Base-by-base conservation (phyloP, 2,329 filamentous ascomycete species). In the Arachnomyces sp. region DNA sequence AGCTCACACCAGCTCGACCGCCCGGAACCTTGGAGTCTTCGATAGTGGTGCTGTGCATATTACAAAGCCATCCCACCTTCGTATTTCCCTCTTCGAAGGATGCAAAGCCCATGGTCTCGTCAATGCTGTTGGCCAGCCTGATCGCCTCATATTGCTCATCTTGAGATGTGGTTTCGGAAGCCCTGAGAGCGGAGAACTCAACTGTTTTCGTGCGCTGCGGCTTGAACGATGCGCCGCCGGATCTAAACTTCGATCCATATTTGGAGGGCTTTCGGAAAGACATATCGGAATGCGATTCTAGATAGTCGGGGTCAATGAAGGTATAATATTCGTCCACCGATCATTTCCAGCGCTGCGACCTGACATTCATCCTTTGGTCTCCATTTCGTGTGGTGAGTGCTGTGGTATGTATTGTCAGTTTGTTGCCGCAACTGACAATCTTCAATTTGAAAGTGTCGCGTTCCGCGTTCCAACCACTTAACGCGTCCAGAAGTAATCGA, bases 51-150 rank as follows among this genome's bases (percentile, higher is more conserved):
- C 88, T 81, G 60, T 95, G 86, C 68, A 96, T 86, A 58, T 96
- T 98, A 52, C 90, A 86, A 3, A 98, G 77, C 92, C 92, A 98
- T 48, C 93, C 89, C 36, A 84, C 77, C 58, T 81, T 84, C 66
- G 83, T 87, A 59, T 84, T 79, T 35, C 87, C 92, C 25, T 86
- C 82, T 49, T 98, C 93, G 60, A 89, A 95, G 37, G 90, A 84
- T 28, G 82, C 75, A 62, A 98, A 98, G 39, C 92, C 93, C 80
- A 96, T 92, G 46, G 77, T 75, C 68, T 96, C 92, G 68, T 98
- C 93, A 59, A 98, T 95, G 55, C 74, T 78, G 66, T 95, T 80
- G 25, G 87, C 87, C 38, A 95, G 77, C 41, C 80, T 80, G 34
- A 81, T 83, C 29, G 87, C 82, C 66, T 98, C 89, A 66, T 86